Base-by-base conservation (phyloP, 2,329 filamentous ascomycete species). In the Penicillium sp. region DNA sequence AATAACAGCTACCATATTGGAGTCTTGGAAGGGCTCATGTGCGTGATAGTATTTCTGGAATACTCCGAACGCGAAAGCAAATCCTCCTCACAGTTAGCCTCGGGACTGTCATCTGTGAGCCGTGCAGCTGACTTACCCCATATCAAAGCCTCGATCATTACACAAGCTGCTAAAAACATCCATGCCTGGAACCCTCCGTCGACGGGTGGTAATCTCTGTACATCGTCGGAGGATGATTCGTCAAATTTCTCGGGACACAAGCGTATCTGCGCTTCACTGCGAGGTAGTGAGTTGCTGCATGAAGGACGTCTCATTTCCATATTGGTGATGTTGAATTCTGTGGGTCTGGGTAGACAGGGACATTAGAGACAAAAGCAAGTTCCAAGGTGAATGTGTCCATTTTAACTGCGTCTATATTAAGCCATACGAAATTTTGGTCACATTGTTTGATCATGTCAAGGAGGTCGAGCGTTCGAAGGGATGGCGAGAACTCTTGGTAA, bases 71-170 rank as follows among this genome's bases (percentile, higher is more conserved):
- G 58, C 51, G 15, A 58, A 57, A 0, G 57, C 57, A 32, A 63
- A 61, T 9, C 60, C 59, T 61, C 19, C 2, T 5, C 15, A 31
- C 13, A 2, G 7, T 56, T 26, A 55, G 47, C 5, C 2, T 21
- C 3, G 2, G 3, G 4, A 4, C 4, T 43, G 4, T 17, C 22
- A 17, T 9, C 22, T 12, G 9, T 21, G 6, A 15, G 10, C 24
- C 29, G 10, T 3, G 2, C 5, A n/a, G 13, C 10, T 22, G 35
- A 57, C 66, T 49, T 60, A 75, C 75, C 77, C 76, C 77, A 80
- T 43, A 79, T 71, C 2, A 79, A 62, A 21, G 72, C 74, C 59
- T 80, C 77, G 31, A 80, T 66, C 45, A 75, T 64, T 52, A 76
- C 78, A 43, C 72, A 76, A 1, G 73, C 76, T 8, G 69, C 66